Evolutionary conservation across 2,329 filamentous ascomycete species (phyloP).

Genomic region (Phyllosticta citrichinensis): DNA sequence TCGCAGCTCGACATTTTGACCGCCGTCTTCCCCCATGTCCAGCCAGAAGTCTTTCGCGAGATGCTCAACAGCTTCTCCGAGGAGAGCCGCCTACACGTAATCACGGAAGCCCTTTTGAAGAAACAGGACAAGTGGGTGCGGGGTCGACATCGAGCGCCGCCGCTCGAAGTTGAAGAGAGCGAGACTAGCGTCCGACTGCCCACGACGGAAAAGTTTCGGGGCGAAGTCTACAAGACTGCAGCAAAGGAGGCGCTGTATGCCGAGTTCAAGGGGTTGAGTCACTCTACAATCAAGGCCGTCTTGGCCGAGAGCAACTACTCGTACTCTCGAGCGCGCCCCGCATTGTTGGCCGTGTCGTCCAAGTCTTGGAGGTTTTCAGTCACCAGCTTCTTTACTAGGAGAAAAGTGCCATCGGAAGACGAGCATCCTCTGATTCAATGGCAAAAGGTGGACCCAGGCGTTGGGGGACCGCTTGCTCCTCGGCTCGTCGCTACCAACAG

Average conservation of each 20-base stretch:
- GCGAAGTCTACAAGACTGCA: conserved; percentile 55
- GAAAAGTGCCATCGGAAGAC: conserved; percentile 45
- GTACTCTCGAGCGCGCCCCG: conserved; percentile 61
- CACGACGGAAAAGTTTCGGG: conserved; percentile 59
- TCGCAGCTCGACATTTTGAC: conserved; percentile 56
- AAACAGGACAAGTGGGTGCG: conserved; percentile 60
- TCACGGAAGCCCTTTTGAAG: conserved; percentile 68
- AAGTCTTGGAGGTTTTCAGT: conserved; percentile 72
- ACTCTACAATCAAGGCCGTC: conserved; percentile 66
- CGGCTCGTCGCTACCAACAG: conserved; percentile 57
- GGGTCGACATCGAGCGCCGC: conserved; percentile 48
- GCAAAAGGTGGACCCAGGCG: conserved; percentile 29
- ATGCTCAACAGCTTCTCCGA: conserved; percentile 66
- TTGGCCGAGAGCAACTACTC: conserved; percentile 73
- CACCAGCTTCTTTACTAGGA: conserved; percentile 58
- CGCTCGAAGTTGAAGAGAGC: conserved; percentile 28
- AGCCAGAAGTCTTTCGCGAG: conserved; percentile 72
- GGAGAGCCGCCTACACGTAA: conserved; percentile 65
- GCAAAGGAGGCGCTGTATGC: conserved; percentile 58
- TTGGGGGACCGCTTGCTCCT: conserved; percentile 46
- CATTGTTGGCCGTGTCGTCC: conserved; percentile 56
- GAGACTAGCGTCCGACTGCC: conserved; percentile 24
- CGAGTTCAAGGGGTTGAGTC: conserved; percentile 66
- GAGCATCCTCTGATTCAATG: conserved; percentile 52
- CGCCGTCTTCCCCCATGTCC: conserved; percentile 69